A percentile compares a stretch with the other conserved stretches of the same genome.
Evolutionary conservation across 805 yeast genomes (phyloP).

Genomic region (Saturnispora dispora): DNA sequence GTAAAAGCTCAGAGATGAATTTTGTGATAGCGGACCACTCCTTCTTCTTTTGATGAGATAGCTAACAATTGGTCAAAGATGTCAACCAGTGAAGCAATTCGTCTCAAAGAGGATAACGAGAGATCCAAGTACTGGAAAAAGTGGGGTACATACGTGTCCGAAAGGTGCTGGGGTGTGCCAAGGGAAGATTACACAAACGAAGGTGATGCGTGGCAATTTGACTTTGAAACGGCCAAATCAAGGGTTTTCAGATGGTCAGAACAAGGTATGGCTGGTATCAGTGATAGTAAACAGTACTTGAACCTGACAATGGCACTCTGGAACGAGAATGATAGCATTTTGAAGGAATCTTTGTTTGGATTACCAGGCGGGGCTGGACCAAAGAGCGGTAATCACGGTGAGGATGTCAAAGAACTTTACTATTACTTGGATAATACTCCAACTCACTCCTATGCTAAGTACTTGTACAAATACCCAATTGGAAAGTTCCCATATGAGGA

Average conservation of each 20-base stretch:
- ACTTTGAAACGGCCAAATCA: constrained; percentile 74
- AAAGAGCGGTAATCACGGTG: constrained; percentile 79
- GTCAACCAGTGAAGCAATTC: constrained; percentile 28
- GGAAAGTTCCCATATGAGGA: constrained; percentile 72
- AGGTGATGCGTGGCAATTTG: constrained; percentile 91
- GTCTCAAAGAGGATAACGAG: constrained; percentile 33
- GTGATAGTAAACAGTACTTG: constrained; percentile 71
- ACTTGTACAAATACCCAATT: constrained; percentile 88
- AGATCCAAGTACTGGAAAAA: constrained; percentile 58
- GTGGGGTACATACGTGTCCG: constrained; percentile 90
- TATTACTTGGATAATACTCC: constrained; percentile 89
- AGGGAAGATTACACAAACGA: constrained; percentile 79
- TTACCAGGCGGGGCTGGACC: constrained; percentile 69
- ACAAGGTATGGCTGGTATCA: constrained; percentile 86
- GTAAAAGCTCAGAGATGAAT: not conserved
- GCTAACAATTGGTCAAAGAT: not conserved
- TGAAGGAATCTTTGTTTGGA: constrained; percentile 83
- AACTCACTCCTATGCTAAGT: constrained; percentile 86
- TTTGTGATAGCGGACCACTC: not conserved
- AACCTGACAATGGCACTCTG: constrained; percentile 79
- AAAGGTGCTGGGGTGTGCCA: constrained; percentile 81
- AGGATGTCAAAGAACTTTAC: constrained; percentile 82
- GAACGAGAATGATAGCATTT: constrained; percentile 80
- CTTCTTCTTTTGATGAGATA: not conserved
- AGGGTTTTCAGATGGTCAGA: constrained; percentile 93